Evolutionary conservation across 345 rosid species (phyloP).

Genomic region (Xanthoceras sorbifolium): DNA sequence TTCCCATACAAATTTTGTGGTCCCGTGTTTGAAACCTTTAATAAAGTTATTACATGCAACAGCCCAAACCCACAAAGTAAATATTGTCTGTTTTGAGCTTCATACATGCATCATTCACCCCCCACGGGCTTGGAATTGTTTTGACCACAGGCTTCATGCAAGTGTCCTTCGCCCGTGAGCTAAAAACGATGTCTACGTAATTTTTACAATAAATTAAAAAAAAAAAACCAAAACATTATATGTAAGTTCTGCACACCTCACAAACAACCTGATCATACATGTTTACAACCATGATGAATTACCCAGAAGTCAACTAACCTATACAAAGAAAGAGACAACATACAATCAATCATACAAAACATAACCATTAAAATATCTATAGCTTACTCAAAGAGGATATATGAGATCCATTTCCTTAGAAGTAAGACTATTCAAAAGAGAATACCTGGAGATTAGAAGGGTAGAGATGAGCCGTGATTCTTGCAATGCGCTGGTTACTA

Average conservation of each 20-base stretch:
- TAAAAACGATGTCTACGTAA: no score
- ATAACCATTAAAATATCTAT: background rate
- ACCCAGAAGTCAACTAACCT: background rate
- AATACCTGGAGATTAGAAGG: slow-evolving; percentile 58
- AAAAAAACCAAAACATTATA: no score
- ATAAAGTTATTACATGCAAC: background rate
- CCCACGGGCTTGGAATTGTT: no score
- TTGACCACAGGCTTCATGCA: no score
- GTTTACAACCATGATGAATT: background rate
- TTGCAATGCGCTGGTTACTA: slow-evolving; percentile 54
- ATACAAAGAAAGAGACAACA: background rate
- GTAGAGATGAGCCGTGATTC: slow-evolving; percentile 62
- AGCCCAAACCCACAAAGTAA: no score
- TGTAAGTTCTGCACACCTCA: no score
- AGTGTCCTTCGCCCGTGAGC: no score
- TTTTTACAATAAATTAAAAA: no score
- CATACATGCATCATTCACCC: no score
- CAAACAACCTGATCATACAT: no score
- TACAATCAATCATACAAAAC: background rate
- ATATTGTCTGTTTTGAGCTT: no score
- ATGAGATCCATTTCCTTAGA: background rate
- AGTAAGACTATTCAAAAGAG: background rate
- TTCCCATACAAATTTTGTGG: background rate
- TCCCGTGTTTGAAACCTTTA: background rate
- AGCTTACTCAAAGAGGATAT: background rate